Conservation (phyloP, 2,329 filamentous ascomycete species). For the Fusarium nelsonii region DNA sequence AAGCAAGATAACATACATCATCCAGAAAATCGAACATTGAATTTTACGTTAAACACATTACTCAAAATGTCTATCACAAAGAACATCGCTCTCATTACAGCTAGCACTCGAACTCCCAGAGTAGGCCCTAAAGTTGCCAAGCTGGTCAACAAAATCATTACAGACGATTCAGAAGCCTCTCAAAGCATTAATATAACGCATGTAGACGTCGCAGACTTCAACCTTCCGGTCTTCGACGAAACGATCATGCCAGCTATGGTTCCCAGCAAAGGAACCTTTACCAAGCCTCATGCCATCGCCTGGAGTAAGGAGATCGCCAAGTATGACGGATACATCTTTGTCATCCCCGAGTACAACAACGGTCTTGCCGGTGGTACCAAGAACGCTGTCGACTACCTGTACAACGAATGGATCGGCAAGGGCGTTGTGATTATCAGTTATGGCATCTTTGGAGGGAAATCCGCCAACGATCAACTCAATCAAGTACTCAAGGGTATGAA, state of each 20-base stretch:
- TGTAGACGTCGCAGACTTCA: conserved; percentile 37
- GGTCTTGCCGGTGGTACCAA: conserved; percentile 66
- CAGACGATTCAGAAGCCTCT: background rate
- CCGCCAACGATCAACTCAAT: conserved; percentile 6
- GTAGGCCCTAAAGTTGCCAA: conserved; percentile 18
- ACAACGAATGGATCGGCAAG: conserved; percentile 61
- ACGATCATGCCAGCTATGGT: conserved; percentile 55
- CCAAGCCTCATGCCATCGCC: conserved; percentile 56
- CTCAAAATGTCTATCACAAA: conserved; percentile 3
- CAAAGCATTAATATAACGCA: conserved; percentile 6
- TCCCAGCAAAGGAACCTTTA: conserved; percentile 51
- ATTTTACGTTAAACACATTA: accelerated
- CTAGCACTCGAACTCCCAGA: conserved; percentile 25
- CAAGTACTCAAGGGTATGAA: conserved; percentile 22
- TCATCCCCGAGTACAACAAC: conserved; percentile 69
- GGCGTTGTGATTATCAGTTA: conserved; percentile 32
- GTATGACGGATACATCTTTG: conserved; percentile 62
- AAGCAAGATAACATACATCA: background rate
- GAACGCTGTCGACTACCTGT: conserved; percentile 73
- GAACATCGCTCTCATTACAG: conserved; percentile 29
- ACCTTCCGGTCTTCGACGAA: conserved; percentile 62
- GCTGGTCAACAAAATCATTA: conserved; percentile 20
- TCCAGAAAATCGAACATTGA: background rate
- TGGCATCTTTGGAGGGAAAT: conserved; percentile 23
- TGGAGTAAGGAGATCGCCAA: conserved; percentile 61